Base-by-base conservation (phyloP, 176 grass and related monocot genomes). In the Avena eriantha region DNA sequence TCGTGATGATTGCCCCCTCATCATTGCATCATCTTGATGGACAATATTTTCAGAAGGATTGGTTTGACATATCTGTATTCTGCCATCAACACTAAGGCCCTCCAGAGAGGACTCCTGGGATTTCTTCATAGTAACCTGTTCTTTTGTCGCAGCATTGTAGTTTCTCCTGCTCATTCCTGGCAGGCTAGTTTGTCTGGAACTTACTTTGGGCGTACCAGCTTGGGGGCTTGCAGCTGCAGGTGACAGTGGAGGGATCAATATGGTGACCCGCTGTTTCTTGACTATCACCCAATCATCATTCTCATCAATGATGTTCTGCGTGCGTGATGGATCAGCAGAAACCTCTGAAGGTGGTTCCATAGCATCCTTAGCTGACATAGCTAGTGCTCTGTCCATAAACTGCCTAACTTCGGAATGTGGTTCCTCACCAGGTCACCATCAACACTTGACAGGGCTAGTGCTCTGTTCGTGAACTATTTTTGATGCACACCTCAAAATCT, bases 211-310 rank as follows among this genome's bases (percentile, higher is more conserved):
- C 2, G 16, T 53, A 16, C 64, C 67, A 53, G 48, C 41, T 79
- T 83, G 35, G 86, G 64, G 46, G 17, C 58, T 85, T 86, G 54
- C 26, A 74, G 66, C 34, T 79, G 29, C 47, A 83, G 66, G 73
- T 83, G 90, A 79, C 73, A 41, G 57, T 67, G 83, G 79, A 86
- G 90, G 90, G 76, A 92, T 74, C 4, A 82, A 77, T 79, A 92
- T 74, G 79, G 21, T 92, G 56, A 92, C 23, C 45, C 73, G 78
- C 74, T 92, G 90, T 72, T 86, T 92, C 79, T 92, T 89, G 49
- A 92, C 86, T 83, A 92, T 86, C 43, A 92, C 65, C 90, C 90
- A 92, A 16, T 92, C 90, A 79, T 83, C 83, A 68, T 86, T 49
- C 19, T 73, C 73, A 29, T 83, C 67, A 36, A 69, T 35, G 70